Evolutionary conservation across 352 stramenopile genomes (phyloP).

Genomic region (Halophytophthora polymorphica): DNA sequence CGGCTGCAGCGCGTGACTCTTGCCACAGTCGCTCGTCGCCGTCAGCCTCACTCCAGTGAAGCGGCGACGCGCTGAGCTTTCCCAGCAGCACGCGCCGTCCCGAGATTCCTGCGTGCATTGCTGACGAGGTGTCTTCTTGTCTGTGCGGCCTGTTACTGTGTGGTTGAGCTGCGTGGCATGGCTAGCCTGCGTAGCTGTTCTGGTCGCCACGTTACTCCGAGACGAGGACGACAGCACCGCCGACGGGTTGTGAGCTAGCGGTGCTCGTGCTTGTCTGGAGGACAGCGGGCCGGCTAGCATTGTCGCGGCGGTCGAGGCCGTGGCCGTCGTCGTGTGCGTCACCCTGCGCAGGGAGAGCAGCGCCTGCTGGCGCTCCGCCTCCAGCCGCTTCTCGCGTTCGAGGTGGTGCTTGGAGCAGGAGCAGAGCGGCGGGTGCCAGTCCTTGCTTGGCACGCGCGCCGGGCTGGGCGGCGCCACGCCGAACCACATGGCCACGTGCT

Average conservation of each 20-base stretch:
- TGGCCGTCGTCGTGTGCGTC: conserved; percentile 1
- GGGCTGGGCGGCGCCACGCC: conserved; percentile 56
- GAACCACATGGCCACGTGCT: conserved; percentile 48
- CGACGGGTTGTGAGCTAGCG: conserved; percentile 4
- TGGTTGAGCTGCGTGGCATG: background rate
- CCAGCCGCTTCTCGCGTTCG: conserved; percentile 14
- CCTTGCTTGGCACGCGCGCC: conserved; percentile 29
- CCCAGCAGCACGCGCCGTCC: no score
- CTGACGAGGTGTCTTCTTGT: no score
- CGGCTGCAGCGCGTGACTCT: conserved; percentile 4
- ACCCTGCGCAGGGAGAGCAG: conserved; percentile 10
- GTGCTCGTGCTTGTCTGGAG: conserved; percentile 9
- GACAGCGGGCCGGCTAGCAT: conserved; percentile 4
- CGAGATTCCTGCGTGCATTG: no score
- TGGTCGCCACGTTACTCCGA: conserved; percentile 9
- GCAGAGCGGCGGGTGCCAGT: conserved; percentile 35
- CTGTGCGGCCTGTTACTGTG: no score
- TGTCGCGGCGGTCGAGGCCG: background rate
- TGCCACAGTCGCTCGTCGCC: background rate
- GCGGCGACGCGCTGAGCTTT: no score
- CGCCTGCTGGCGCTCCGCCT: conserved; percentile 6
- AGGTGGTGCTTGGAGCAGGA: conserved; percentile 31
- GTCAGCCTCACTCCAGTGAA: background rate
- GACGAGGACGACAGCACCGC: conserved; percentile 4
- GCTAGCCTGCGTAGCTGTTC: background rate